phyloP scores from a whole-genome alignment of 2,329 filamentous ascomycete genomes.

The Orbilia blumenaviensis region DNA sequence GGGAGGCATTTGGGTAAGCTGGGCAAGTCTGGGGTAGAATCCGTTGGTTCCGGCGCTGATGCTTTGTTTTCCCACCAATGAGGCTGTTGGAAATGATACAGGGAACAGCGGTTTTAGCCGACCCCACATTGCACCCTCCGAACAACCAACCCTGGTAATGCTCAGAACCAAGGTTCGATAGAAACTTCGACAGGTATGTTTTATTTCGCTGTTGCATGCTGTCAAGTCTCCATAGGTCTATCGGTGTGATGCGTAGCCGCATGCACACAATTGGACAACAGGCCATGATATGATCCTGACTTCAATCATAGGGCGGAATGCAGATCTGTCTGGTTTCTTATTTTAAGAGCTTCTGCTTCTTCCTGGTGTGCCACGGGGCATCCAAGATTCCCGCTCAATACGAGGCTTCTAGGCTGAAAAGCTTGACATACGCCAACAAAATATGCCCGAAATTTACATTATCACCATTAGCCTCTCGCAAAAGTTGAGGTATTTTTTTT shows the following conservation, averaged over 20 bases:
- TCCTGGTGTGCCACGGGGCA: neutral
- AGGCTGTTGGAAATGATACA: neutral
- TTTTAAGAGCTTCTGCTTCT: neutral
- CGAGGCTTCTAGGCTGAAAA: slow-evolving; percentile 8
- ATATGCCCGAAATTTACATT: no score
- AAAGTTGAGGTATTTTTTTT: slow-evolving; percentile 31
- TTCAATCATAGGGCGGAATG: neutral
- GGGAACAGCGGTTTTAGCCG: slow-evolving; percentile 36
- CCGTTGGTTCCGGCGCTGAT: slow-evolving; percentile 17
- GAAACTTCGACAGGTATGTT: slow-evolving; percentile 10
- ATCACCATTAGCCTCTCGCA: neutral
- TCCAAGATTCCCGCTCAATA: neutral
- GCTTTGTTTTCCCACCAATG: slow-evolving; percentile 46
- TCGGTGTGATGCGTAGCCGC: neutral
- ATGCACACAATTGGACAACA: neutral
- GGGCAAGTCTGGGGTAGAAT: slow-evolving; percentile 45
- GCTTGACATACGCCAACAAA: neutral
- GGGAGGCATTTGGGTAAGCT: slow-evolving; percentile 2
- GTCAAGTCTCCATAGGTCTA: neutral
- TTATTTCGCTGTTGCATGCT: slow-evolving; percentile 1
- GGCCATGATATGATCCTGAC: slow-evolving; percentile 11
- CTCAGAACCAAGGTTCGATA: slow-evolving; percentile 20
- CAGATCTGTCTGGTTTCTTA: slow-evolving; percentile 33
- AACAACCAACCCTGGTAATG: neutral
- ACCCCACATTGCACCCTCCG: slow-evolving; percentile 2